These are phyloP conservation scores for Quercus mongolica DNA, from an alignment of 306 rosid genomes.

Conservation along the genomic window DNA sequence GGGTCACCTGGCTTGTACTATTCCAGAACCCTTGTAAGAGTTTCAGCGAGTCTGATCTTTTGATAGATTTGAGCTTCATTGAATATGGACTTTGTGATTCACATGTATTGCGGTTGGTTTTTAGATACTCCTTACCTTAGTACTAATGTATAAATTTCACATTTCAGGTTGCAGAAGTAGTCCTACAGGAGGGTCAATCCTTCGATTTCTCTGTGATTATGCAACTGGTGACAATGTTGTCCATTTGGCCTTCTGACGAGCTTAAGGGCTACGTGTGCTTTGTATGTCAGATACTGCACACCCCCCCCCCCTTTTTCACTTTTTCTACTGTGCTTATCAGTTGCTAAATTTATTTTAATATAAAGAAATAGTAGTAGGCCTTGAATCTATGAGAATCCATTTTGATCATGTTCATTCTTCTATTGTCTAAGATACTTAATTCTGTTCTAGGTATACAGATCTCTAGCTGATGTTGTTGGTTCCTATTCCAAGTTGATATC, in stretches of 20 bases:
- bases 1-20: background rate
- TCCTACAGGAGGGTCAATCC: conserved; percentile 77
- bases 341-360: conserved; percentile 16
- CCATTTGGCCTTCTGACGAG: conserved; percentile 69
- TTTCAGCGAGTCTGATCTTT: background rate
- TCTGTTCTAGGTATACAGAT: conserved; percentile 74
- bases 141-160: conserved; percentile 18
- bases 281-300: conserved; percentile 44
- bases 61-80: background rate
- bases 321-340: conserved; percentile 24
- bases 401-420: background rate
- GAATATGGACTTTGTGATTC: background rate
- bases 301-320: background rate
- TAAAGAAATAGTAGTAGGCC: background rate
- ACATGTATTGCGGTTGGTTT: background rate
- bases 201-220: conserved; percentile 78
- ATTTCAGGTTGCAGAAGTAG: conserved; percentile 84
- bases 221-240: conserved; percentile 79
- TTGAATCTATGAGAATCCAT: background rate
- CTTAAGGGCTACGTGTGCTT: conserved; percentile 80
- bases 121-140: background rate
- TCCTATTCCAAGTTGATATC: conserved; percentile 87
- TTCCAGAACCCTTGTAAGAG: background rate
- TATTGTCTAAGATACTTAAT: conserved; percentile 24
- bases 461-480: conserved; percentile 87